Base-by-base conservation (phyloP, 164 flowering plant species). In the Nelumbo lutea region DNA sequence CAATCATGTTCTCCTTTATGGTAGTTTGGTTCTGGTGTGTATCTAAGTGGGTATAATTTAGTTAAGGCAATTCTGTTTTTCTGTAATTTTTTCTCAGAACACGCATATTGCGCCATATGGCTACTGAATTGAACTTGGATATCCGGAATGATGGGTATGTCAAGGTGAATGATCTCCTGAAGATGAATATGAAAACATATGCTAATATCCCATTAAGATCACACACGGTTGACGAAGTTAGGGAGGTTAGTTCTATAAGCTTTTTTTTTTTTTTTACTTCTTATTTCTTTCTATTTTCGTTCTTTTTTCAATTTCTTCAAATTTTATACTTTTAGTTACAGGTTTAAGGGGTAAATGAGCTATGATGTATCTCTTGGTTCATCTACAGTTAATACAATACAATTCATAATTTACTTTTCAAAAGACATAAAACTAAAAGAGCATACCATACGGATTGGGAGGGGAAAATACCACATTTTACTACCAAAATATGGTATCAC, bases 121-220 rank as follows among this genome's bases (percentile, higher is more conserved):
- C 97, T 14, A 68, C 84, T 47, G 89, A 94, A 75, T 72, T 91
- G 78, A 85, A 81, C 44, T 80, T 94, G 85, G 78, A 83, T 61
- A 86, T 94, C 81, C 77, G 93, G 43, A 82, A 72, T 78, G 97
- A 94, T 84, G 98, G 98, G 13, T 94, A 77, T 80, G 93, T 91
- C 46, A 79, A 74, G 70, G 92, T 90, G 76, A 46, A 80, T 13
- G 97, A 94, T 79, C 64, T 94, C 55, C 74, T 94, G 70, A 84
- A 82, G 80, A 79, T 94, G 71, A 85, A 89, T 66, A 47, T 91
- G 80, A 86, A 83, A 76, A 90, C 98, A 7, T 80, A 78, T 67
- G 96, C 97, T 42, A 79, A 89, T 72, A 66, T 90, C 72, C 87
- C 88, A 0, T 68, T 94, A 14, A 74, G 79, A 50, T 84, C 89